Percentiles rank a stretch among this genome's conserved stretches.
Conservation (phyloP, 805 yeast species). For the Clavispora santaluciae region DNA sequence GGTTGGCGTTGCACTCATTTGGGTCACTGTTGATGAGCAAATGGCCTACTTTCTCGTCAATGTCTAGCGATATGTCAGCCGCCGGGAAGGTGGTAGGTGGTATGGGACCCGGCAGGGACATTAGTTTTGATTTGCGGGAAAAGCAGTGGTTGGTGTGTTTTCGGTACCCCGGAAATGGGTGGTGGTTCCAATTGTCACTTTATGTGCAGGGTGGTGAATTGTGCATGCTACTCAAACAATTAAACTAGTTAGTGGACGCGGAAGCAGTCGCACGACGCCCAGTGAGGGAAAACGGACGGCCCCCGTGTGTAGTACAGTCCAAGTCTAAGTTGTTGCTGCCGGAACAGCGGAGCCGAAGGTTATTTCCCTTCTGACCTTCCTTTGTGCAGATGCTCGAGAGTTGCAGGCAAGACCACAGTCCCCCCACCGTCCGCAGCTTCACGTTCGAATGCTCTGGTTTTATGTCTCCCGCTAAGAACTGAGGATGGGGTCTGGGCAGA, state of each 20-base stretch:
- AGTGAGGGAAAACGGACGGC: no score
- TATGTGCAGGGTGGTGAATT: background rate
- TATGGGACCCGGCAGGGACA: background rate
- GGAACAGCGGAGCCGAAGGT: no score
- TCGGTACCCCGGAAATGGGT: background rate
- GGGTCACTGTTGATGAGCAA: constrained; percentile 35
- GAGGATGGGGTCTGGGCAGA: no score
- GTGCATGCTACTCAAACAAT: background rate
- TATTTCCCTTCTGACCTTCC: no score
- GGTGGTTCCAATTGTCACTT: background rate
- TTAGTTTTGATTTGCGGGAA: background rate
- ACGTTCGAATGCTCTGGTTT: no score
- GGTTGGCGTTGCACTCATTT: constrained; percentile 34
- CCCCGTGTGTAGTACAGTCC: no score
- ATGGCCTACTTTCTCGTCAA: constrained; percentile 10
- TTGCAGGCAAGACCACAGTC: no score
- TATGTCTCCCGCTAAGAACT: no score
- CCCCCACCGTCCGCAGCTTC: no score
- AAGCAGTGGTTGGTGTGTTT: background rate
- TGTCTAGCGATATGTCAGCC: background rate
- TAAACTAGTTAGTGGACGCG: background rate
- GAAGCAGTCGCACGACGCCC: no score
- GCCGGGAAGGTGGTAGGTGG: background rate
- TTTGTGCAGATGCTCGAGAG: no score
- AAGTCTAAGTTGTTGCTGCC: no score